Evolutionary conservation across 2,329 filamentous ascomycete species (phyloP).

Genomic region (Pseudocercospora vitis): DNA sequence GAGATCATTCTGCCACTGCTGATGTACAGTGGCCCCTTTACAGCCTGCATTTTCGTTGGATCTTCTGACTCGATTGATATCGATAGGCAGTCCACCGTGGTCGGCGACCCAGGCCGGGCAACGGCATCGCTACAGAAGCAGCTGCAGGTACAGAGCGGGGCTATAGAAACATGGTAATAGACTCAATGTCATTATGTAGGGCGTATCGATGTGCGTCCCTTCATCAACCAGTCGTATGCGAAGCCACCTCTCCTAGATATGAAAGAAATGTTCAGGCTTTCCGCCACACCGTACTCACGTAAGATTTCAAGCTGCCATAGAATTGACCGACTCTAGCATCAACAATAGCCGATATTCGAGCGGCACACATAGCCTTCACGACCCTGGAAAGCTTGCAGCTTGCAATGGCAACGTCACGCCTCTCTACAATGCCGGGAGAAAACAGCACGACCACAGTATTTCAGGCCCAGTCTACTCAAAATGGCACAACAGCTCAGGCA

Average conservation of each 20-base stretch:
- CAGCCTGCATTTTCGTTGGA: too few relatives aligned
- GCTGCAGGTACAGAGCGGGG: constrained; percentile 4
- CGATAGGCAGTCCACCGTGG: too few relatives aligned
- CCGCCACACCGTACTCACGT: too few relatives aligned
- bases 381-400: background rate
- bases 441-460: background rate
- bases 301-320: too few relatives aligned
- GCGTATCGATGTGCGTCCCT: background rate
- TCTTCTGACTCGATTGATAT: too few relatives aligned
- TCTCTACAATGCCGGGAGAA: constrained; percentile 1
- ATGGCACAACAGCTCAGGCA: constrained; percentile 20
- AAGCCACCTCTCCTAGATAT: too few relatives aligned
- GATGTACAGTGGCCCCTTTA: too few relatives aligned
- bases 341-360: background rate
- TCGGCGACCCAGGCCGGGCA: too few relatives aligned
- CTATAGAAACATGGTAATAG: background rate
- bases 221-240: background rate
- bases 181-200: background rate
- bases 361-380: background rate
- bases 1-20: too few relatives aligned
- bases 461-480: constrained; percentile 3
- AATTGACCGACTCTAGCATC: too few relatives aligned
- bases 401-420: background rate
- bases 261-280: too few relatives aligned
- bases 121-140: too few relatives aligned